Base-by-base conservation (phyloP, 2,329 filamentous ascomycete genomes). In the Fusarium verticillioides region DNA sequence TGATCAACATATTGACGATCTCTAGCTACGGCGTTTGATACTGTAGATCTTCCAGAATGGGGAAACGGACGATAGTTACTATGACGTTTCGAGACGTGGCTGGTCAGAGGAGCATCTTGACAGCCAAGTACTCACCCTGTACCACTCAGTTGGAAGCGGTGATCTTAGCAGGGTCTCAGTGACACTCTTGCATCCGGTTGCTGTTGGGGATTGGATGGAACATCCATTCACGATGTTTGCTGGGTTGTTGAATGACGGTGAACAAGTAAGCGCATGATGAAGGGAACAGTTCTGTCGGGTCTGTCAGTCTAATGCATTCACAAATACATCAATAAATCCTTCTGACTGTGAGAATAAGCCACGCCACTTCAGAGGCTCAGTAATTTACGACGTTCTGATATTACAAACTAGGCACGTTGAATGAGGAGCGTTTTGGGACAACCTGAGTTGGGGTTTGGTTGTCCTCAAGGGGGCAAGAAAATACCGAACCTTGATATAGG, bases 171-270 rank as follows among this genome's bases (percentile, higher is more conserved):
- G 59, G 36, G 58, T 68, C 36, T 56, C 23, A 30, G 47, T 59
- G 60, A 59, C 75, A 63, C 63, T 47, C 66, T 64, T 54, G 39
- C 56, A 65, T 61, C 40, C 49, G 32, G 56, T 58, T 46, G 47
- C 59, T 75, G 68, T 68, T 56, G 50, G 39, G 57, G 10, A 28
- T 26, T 56, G 49, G 30, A 26, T 43, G 28, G 37, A 42, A 43
- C 64, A 56, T 18, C 69, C 56, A 66, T 43, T 65, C 53, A 47
- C 26, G 21, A 34, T 40, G 36, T 42, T 44, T 40, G 30, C 59
- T 49, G 5, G 43, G 32, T 34, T 39, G 19, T 23, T 67, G 60
- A 72, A 62, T 50, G 58, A 75, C 73, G 73, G 63, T 72, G 66
- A 73, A 54, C 19, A 53, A 52, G 30, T 62, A 43, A 59, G 36